A percentile compares a stretch with the other conserved stretches of the same genome.
phyloP scores from a whole-genome alignment of 306 rosid genomes.

The Arachis stenosperma region DNA sequence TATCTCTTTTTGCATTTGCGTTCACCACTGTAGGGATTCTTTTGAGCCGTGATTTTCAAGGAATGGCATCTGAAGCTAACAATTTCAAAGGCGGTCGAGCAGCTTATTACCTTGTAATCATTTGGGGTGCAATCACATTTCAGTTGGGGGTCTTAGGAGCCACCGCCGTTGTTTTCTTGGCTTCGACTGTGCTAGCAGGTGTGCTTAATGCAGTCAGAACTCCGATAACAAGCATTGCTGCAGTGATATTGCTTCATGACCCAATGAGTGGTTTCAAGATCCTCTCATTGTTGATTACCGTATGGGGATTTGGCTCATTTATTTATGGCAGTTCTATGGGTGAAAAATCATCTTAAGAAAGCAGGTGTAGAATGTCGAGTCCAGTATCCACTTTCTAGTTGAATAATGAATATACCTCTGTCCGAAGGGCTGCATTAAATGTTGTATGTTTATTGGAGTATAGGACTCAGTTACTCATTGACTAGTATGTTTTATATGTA shows the following conservation, averaged over 20 bases:
- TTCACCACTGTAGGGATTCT: conserved; percentile 75
- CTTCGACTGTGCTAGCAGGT: conserved; percentile 95
- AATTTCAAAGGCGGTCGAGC: conserved; percentile 66
- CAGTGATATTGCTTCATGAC: conserved; percentile 76
- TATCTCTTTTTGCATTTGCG: conserved; percentile 66
- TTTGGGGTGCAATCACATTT: conserved; percentile 77
- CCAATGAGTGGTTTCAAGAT: conserved; percentile 78
- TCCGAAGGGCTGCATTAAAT: neutral
- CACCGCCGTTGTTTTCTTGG: conserved; percentile 79
- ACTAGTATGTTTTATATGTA: too few species aligned
- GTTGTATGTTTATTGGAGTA: too few species aligned
- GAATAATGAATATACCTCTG: neutral
- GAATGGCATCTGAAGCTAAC: conserved; percentile 63
- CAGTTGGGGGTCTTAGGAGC: conserved; percentile 83
- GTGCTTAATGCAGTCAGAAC: conserved; percentile 87
- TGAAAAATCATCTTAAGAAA: conserved; percentile 29
- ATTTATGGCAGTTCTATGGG: conserved; percentile 67
- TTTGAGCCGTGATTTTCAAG: conserved; percentile 61
- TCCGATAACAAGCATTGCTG: conserved; percentile 86
- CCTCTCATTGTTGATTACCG: conserved; percentile 66
- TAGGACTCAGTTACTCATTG: too few species aligned
- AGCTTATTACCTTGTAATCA: conserved; percentile 67
- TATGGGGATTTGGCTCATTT: conserved; percentile 56
- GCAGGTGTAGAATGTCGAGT: neutral
- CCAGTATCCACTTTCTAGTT: neutral